Conservation (phyloP, 208 protist genomes). For the Borovskyia barvae region DNA sequence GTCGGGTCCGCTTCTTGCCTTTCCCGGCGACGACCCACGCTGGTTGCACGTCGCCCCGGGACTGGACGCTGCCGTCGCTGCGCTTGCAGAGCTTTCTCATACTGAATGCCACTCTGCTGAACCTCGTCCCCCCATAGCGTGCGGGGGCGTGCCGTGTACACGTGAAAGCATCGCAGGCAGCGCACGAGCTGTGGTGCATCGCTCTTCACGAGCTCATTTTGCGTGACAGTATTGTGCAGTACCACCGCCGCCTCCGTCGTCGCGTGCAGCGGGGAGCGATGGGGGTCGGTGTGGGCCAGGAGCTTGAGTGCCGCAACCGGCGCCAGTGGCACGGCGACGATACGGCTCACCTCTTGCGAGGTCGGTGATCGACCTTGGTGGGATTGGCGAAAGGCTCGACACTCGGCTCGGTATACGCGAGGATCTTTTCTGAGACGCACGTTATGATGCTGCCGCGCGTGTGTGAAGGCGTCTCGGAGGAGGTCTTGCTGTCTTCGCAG, state of each 20-base stretch:
- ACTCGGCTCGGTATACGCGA: slow-evolving; percentile 44
- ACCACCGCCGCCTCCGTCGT: slow-evolving; percentile 39
- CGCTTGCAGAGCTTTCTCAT: slow-evolving; percentile 42
- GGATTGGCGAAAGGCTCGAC: slow-evolving; percentile 43
- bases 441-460: slow-evolving; percentile 31
- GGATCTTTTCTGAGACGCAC: slow-evolving; percentile 61
- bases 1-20: slow-evolving; percentile 25
- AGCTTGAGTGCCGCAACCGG: slow-evolving; percentile 61
- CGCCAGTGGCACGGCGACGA: slow-evolving; percentile 55
- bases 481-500: slow-evolving; percentile 7
- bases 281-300: slow-evolving; percentile 27
- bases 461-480: slow-evolving; percentile 26
- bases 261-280: slow-evolving; percentile 29
- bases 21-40: slow-evolving; percentile 38
- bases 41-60: slow-evolving; percentile 41
- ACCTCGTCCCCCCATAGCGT: slow-evolving; percentile 62
- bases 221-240: slow-evolving; percentile 56
- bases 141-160: slow-evolving; percentile 68
- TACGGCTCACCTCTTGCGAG: slow-evolving; percentile 41
- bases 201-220: slow-evolving; percentile 67
- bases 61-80: slow-evolving; percentile 23
- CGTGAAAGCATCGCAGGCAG: slow-evolving; percentile 79
- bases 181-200: slow-evolving; percentile 57
- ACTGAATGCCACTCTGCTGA: slow-evolving; percentile 61
- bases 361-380: slow-evolving; percentile 41